These are phyloP conservation scores for Dalbergia cultrata DNA, from an alignment of 306 rosid species.

Conservation along the genomic window DNA sequence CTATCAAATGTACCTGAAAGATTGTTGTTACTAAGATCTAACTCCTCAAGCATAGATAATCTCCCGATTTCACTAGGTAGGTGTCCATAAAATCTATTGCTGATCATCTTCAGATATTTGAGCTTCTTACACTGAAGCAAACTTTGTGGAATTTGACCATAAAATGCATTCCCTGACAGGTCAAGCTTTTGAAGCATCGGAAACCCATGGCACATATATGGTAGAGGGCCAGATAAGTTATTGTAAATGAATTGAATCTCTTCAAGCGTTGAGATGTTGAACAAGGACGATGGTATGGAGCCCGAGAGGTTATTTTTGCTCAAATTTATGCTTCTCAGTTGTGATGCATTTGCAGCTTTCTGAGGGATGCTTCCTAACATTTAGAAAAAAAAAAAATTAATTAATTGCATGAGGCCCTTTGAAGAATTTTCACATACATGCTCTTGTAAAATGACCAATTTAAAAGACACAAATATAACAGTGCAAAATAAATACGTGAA, in stretches of 20 bases:
- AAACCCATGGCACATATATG: constrained; percentile 18
- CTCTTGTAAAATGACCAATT: too few relatives aligned
- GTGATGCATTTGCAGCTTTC: constrained; percentile 2
- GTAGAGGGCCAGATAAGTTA: constrained; percentile 35
- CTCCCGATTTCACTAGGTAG: constrained; percentile 9
- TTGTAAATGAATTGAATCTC: constrained; percentile 33
- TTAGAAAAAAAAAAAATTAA: background rate
- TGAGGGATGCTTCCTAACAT: constrained; percentile 29
- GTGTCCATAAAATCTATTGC: constrained; percentile 19
- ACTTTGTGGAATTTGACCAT: constrained; percentile 25
- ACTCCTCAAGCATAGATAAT: constrained; percentile 13
- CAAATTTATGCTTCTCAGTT: constrained; percentile 20
- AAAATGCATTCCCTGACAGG: constrained; percentile 16
- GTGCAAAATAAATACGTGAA: too few relatives aligned
- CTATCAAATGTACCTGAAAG: constrained; percentile 10
- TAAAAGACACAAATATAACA: too few relatives aligned
- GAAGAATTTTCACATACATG: too few relatives aligned
- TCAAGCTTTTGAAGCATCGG: constrained; percentile 4
- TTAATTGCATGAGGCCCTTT: background rate
- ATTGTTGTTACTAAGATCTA: constrained; percentile 30
- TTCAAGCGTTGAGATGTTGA: constrained; percentile 18
- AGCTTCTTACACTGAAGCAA: constrained; percentile 37
- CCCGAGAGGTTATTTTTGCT: constrained; percentile 29
- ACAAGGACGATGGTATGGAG: background rate
- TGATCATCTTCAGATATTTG: background rate